Evolutionary conservation across 2,329 filamentous ascomycete genomes (phyloP), one percentile per base, ranked within the genome.

Genomic region (Aspergillus novoparasiticus): DNA sequence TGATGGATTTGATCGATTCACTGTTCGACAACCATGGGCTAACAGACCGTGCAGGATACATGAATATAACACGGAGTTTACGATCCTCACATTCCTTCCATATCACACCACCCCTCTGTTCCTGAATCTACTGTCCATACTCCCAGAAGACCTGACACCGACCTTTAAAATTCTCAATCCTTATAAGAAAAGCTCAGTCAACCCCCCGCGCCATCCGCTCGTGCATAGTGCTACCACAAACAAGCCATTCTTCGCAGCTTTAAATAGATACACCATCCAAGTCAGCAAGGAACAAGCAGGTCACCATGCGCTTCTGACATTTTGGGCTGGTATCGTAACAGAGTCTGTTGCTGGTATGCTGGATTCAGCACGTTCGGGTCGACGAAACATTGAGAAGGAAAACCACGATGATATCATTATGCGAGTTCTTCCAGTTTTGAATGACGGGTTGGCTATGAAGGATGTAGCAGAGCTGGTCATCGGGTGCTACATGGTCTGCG

Each of bases 21-120:
- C 28, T n/a, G 9, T 51, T 34, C 28, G 48, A 51, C 39, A 41
- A 41, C 28, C 28, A 34, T 26, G 32, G 45, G 65, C 68, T 71
- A 68, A 73, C 61, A 30, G 21, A 54, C 26, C 39, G 45, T 32
- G 51, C 69, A 96, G 94, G 70, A 88, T 96, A 58, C 95, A 99
- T 76, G 92, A 98, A 77, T 90, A 93, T 79, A 98, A 97, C 77
- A 94, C 92, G 4, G 83, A 87, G 4, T 86, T 85, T 39, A 81
- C 97, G 16, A 83, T 98, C 50, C 86, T 94, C 68, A 92, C 94
- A 3, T 98, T 98, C 76, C 84, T 99, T 6, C 95, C 95, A 1
- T 98, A 97, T 78, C 94, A 99, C 76, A 89, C 89, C 9, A 90
- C 92, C 36, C 91, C 91, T 6, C 87, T 92, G 16, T 99, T 99